Evolutionary conservation across 2,329 filamentous ascomycete genomes (phyloP).

Genomic region (Didymella lethalis): DNA sequence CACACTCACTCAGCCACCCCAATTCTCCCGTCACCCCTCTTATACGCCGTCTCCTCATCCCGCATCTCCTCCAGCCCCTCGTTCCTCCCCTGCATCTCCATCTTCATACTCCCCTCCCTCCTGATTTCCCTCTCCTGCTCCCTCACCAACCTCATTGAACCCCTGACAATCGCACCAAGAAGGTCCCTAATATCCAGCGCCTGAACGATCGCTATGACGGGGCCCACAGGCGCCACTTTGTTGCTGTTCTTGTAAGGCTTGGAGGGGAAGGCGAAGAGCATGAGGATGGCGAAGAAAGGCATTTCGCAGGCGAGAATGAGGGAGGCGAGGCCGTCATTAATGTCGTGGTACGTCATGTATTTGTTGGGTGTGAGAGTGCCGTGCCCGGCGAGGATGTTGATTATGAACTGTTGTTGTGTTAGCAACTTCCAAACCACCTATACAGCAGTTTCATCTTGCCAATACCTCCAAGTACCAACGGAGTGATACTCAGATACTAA

Average conservation of each 20-base stretch:
- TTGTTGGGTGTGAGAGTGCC: slow-evolving; percentile 33
- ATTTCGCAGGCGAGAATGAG: slow-evolving; percentile 45
- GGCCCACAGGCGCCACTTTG: slow-evolving; percentile 26
- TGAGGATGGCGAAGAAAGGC: slow-evolving; percentile 41
- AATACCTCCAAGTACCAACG: too few relatives aligned
- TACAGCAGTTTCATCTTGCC: too few relatives aligned
- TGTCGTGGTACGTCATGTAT: slow-evolving; percentile 43
- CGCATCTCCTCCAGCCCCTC: neutral
- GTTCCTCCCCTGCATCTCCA: neutral
- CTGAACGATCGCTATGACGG: slow-evolving; percentile 33
- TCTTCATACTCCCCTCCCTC: slow-evolving; percentile 10
- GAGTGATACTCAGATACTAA: neutral
- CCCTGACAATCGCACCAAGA: slow-evolving; percentile 37
- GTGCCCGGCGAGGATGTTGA: slow-evolving; percentile 40
- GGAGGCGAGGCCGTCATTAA: slow-evolving; percentile 37
- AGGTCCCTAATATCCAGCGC: slow-evolving; percentile 43
- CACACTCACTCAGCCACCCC: neutral
- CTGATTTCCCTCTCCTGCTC: slow-evolving; percentile 38
- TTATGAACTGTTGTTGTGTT: slow-evolving; percentile 32
- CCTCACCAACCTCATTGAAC: slow-evolving; percentile 43
- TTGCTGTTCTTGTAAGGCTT: slow-evolving; percentile 30
- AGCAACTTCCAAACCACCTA: neutral
- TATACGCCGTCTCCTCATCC: slow-evolving; percentile 5
- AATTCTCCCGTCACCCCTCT: neutral
- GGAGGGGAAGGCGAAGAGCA: slow-evolving; percentile 39